Conservation (phyloP, 1,284 basidiomycete species). For the Fomitopsis betulina region DNA sequence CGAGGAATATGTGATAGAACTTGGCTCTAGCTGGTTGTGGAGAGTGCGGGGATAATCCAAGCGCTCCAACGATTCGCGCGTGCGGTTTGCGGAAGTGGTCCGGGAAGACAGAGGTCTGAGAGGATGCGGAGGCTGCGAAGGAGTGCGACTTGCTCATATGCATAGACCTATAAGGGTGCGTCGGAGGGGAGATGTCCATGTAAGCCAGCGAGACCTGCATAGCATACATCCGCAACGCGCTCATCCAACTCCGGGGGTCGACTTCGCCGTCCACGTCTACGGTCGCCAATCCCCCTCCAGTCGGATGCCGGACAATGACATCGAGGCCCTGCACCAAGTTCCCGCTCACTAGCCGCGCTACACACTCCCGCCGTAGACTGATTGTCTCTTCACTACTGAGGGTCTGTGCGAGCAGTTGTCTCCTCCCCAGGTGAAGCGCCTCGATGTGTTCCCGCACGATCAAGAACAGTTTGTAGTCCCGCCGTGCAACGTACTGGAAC, state of each 20-base stretch:
- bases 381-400: slow-evolving; percentile 86
- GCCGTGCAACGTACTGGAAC: slow-evolving; percentile 84
- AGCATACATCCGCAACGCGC: slow-evolving; percentile 83
- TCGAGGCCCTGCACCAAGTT: slow-evolving; percentile 93
- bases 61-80: slow-evolving; percentile 45
- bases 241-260: slow-evolving; percentile 76
- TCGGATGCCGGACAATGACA: slow-evolving; percentile 92
- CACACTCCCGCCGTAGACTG: slow-evolving; percentile 82
- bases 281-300: slow-evolving; percentile 83
- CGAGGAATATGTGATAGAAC: slow-evolving; percentile 87
- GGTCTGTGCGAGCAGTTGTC: slow-evolving; percentile 87
- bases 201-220: slow-evolving; percentile 85
- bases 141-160: slow-evolving; percentile 26
- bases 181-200: slow-evolving; percentile 50
- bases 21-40: slow-evolving; percentile 47
- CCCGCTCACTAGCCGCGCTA: slow-evolving; percentile 82
- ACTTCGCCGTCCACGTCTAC: slow-evolving; percentile 80
- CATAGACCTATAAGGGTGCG: slow-evolving; percentile 21
- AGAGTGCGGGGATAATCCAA: slow-evolving; percentile 27
- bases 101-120: slow-evolving; percentile 65
- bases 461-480: slow-evolving; percentile 90
- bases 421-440: slow-evolving; percentile 82
- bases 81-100: slow-evolving; percentile 44
- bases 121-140: slow-evolving; percentile 43
- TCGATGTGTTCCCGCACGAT: slow-evolving; percentile 89